Conservation (phyloP, 2,329 filamentous ascomycete species). For the Rutstroemia sydowiana region DNA sequence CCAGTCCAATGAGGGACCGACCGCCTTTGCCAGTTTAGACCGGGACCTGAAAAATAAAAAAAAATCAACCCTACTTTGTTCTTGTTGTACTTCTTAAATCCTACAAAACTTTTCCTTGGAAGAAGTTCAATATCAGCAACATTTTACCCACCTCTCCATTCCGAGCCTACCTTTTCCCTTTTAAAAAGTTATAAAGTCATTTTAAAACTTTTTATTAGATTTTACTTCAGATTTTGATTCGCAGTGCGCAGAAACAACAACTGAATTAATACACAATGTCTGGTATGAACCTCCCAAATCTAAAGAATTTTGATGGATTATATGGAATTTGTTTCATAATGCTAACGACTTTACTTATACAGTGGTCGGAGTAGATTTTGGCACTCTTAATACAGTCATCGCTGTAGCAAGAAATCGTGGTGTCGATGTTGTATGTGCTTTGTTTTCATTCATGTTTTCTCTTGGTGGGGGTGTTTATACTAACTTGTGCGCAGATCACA, state of each 20-base stretch:
- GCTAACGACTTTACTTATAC: not conserved
- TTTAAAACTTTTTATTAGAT: not conserved
- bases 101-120: not conserved
- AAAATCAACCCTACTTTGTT: not conserved
- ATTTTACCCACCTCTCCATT: not conserved
- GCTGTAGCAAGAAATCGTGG: constrained; percentile 97
- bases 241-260: not conserved
- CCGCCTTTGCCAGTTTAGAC: constrained; percentile 5
- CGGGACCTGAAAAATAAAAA: constrained; percentile 1
- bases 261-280: not conserved
- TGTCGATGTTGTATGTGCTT: constrained; percentile 85
- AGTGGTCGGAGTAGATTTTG: constrained; percentile 60
- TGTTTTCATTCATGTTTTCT: not conserved
- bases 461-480: constrained; percentile 10
- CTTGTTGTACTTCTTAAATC: not conserved
- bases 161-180: no score
- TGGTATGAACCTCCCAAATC: not conserved
- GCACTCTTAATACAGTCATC: constrained; percentile 93
- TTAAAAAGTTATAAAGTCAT: no score
- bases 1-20: not conserved
- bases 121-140: not conserved
- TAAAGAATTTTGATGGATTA: not conserved
- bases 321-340: not conserved
- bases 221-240: not conserved
- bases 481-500: constrained; percentile 60